Conservation (phyloP, 495 filamentous ascomycete genomes). For the Penicillium coffeae region DNA sequence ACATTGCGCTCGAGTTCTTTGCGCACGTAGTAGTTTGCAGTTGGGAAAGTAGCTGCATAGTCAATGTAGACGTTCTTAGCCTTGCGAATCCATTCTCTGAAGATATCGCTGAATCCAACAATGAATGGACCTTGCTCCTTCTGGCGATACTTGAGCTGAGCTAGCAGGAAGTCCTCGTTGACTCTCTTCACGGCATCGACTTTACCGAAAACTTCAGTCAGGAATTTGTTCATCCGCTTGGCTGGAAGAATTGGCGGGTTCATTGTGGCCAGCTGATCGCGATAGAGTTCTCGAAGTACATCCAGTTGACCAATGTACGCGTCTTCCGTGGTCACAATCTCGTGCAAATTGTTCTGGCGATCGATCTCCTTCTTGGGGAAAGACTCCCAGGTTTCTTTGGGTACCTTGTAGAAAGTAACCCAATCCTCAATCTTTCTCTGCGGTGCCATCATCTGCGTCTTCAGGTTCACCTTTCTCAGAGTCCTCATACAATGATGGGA, state of each 20-base stretch:
- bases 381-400: conserved; percentile 65
- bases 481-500: conserved; percentile 92
- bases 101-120: conserved; percentile 91
- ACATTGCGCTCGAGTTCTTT: conserved; percentile 83
- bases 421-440: conserved; percentile 74
- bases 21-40: conserved; percentile 76
- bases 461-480: conserved; percentile 86
- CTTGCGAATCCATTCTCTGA: conserved; percentile 97
- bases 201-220: conserved; percentile 83
- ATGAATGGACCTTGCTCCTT: conserved; percentile 96
- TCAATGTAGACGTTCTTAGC: conserved; percentile 85
- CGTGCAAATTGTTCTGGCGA: conserved; percentile 90
- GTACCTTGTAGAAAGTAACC: conserved; percentile 85
- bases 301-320: conserved; percentile 83
- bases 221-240: conserved; percentile 70
- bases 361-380: conserved; percentile 83
- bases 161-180: conserved; percentile 90
- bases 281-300: conserved; percentile 77
- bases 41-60: conserved; percentile 84
- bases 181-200: conserved; percentile 84
- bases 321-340: conserved; percentile 93
- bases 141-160: conserved; percentile 95
- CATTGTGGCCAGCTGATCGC: conserved; percentile 70
- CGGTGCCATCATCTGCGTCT: conserved; percentile 63
- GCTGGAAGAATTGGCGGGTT: conserved; percentile 78